Conservation (phyloP, 2,329 filamentous ascomycete genomes). For the Niveomyces coronatus region DNA sequence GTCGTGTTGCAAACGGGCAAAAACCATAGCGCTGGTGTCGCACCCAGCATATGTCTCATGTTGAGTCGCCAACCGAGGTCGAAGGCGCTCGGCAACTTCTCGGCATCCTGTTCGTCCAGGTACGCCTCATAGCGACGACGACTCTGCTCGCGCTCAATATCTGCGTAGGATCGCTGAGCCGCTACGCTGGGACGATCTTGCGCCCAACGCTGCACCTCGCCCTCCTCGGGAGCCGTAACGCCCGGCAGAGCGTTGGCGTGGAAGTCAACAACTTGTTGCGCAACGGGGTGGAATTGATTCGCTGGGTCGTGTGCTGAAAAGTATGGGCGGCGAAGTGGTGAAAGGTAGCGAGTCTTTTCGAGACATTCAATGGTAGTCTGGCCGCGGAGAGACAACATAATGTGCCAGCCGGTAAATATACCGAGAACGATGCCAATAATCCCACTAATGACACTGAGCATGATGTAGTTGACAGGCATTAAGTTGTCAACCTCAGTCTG, state of each 20-base stretch:
- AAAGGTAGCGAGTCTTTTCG: slow-evolving; percentile 90
- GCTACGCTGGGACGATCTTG: slow-evolving; percentile 22
- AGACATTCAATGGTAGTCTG: slow-evolving; percentile 94
- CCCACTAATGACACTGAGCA: slow-evolving; percentile 75
- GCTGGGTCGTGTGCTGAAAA: slow-evolving; percentile 47
- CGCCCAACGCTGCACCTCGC: slow-evolving; percentile 45
- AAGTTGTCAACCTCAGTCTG: slow-evolving; percentile 64
- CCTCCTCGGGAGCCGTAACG: slow-evolving; percentile 71
- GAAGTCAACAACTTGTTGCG: slow-evolving; percentile 67
- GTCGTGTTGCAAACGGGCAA: slow-evolving; percentile 76
- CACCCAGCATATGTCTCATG: slow-evolving; percentile 71
- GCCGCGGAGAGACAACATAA: slow-evolving; percentile 65
- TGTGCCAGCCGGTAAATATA: slow-evolving; percentile 87
- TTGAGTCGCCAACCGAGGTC: slow-evolving; percentile 80
- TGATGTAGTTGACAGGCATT: slow-evolving; percentile 82
- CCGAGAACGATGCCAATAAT: slow-evolving; percentile 85
- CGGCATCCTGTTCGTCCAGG: slow-evolving; percentile 79
- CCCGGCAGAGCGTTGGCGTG: slow-evolving; percentile 75
- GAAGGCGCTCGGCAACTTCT: slow-evolving; percentile 85
- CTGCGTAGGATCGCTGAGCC: slow-evolving; percentile 41
- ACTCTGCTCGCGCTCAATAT: slow-evolving; percentile 44
- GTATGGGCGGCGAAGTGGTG: slow-evolving; percentile 63
- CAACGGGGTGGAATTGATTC: slow-evolving; percentile 40
- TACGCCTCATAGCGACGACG: slow-evolving; percentile 56
- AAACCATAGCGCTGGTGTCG: slow-evolving; percentile 60